Evolutionary conservation across 305 asterid species (phyloP), one percentile per base, ranked within the genome.

Genomic region (Fraxinus sp.): DNA sequence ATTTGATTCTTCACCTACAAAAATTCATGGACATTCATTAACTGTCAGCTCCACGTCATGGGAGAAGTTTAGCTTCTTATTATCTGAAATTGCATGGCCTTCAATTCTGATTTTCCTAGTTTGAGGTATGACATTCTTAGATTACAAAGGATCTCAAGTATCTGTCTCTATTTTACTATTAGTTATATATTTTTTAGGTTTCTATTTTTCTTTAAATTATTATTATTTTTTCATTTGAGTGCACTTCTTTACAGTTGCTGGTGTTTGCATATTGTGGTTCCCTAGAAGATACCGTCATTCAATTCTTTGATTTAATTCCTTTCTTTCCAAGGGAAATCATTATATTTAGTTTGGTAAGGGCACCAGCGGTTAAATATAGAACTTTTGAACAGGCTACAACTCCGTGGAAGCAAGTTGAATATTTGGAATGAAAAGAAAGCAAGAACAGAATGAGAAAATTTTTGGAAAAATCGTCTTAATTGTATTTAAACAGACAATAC

Each of bases 51-150:
- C 91, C 73, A 75, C 85, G 37, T 66, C 81, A 35, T 92, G 98
- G 98, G 88, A 91, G 86, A 90, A 87, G 74, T 96, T 96, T 87
- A 81, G 91, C 91, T 86, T 85, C 91, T 87, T 89, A 77, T 83
- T 91, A 70, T 92, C 98, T 75, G 94, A 91, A 87, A 80, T 89
- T 86, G 94, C 95, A 55, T 94, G 98, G 98, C 89, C 92, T 82
- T 85, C 97, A 77, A 85, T 92, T 72, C 78, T 81, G 90, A 94
- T 90, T 88, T 94, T 97, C 89, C 87, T 94, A 86, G 90, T 90
- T 71, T 90, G 92, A 87, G 97, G 99, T 87, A 96, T 91, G 91
- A 84, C 91, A 84, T 93, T 92, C 89, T 79, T 90, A 33, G 93
- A 90, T 88, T 86, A 89, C 86, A 86, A 91, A 90, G 83, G 86